Base-by-base conservation (phyloP, 139 green algal species). In the Coelastrella sp. region DNA sequence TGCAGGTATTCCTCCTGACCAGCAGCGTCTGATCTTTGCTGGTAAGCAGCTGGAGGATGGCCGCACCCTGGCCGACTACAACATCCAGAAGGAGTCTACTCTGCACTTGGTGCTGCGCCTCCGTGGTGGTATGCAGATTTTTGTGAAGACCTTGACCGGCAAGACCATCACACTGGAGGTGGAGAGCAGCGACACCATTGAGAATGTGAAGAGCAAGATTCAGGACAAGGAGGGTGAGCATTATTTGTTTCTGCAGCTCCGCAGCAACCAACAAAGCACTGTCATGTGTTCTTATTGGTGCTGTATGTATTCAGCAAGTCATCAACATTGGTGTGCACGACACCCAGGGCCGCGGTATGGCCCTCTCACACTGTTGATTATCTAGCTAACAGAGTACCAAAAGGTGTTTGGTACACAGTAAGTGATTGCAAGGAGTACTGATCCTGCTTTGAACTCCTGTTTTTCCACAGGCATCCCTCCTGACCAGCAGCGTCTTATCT, bases 21-120 rank as follows among this genome's bases (percentile, higher is more conserved):
- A 59, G 74, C 74, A 80, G 24, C 74, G 74, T 60, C 25, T 99
- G 63, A 98, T 99, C 90, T 99, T 98, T 87, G 97, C 97, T 17
- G 97, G 97, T 93, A 99, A 99, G 96, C 97, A 99, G 96, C 96
- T 99, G 85, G 96, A 98, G 94, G 97, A 99, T 81, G 97, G 97
- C 61, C 95, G 96, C 85, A 99, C 97, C 0, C 93, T 99, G 74
- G 96, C 97, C 4, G 97, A 99, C 92, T 99, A 98, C 94, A 99
- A 97, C 96, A 98, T 99, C 93, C 96, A 98, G 94, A 97, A 98
- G 95, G 96, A 98, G 94, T 95, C 88, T 60, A 98, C 96, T 0
- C 91, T 98, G 70, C 96, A 98, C 86, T 91, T 98, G 89, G 96
- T 98, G 93, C 95, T 98, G 83, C 95, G 95, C 59, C 94, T 97